Evolutionary conservation across 2,329 filamentous ascomycete species (phyloP), one percentile per base, ranked within the genome.

Genomic region (Botrytis galanthina): DNA sequence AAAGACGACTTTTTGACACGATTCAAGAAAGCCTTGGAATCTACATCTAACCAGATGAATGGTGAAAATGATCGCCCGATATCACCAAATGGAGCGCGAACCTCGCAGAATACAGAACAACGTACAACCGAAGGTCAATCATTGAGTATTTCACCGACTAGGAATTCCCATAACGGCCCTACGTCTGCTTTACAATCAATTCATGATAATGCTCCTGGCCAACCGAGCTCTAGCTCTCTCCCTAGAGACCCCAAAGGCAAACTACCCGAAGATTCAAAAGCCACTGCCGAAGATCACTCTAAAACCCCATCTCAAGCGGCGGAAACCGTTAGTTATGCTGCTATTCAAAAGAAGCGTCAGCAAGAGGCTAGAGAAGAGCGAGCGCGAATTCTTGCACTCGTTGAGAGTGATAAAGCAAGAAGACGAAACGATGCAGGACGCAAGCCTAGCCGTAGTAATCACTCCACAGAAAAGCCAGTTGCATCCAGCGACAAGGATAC

Each of bases 401-500:
- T 97, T 75, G 91, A 94, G 79, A 89, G 91, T 74, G 93, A 97
- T 83, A 93, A 92, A 18, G 91, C 90, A 74, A 87, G 93, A 22
- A 89, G 87, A 75, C 84, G 88, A 70, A 84, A 85, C 59, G 86
- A 88, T 14, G 86, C 86, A 35, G 83, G 85, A 74, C 83, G 86
- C 51, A 86, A 86, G 80, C 82, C 82, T 73, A 84, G 84, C 78
- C 82, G 74, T 35, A 67, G 46, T 37, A 35, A 42, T 29, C 18
- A 64, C 29, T 29, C 20, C 26, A 35, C 39, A 18, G 71, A 51
- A 18, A n/a, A 61, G 42, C 26, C 54, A 22, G n/a, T 48, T 3
- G 20, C 26, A 37, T 35, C 42, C 6, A 26, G 29, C 9, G 66
- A 37, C n/a, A 73, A 63, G 75, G 20, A 9, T 9, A 75, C 59